Evolutionary conservation across 1,139 yeast genomes (phyloP), one percentile per base, ranked within the genome.

Genomic region (Yamadazyma epiphylla): DNA sequence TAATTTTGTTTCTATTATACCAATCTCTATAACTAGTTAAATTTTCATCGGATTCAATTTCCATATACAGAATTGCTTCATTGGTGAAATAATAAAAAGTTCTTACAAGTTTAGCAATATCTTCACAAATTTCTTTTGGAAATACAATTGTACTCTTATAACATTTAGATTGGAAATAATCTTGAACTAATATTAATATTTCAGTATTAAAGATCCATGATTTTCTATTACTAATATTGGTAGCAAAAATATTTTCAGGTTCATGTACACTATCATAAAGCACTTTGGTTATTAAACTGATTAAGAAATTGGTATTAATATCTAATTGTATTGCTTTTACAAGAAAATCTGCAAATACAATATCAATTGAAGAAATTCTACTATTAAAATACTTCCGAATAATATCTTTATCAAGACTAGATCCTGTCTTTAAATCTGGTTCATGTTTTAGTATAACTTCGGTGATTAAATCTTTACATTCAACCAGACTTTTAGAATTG

Each of bases 241-340:
- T 13, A 5, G n/a, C 11, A 12, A 8, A 24, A 8, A 25, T 4
- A 37, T 62, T 58, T 10, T 49, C 38, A 25, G 58, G 49, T 42
- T 76, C 81, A 35, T 67, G 63, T 12, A 56, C 59, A 3, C 72
- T 71, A 19, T 64, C 53, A 30, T 71, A 58, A 22, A 69, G 53
- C 2, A 70, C 49, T 7, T 49, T 52, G 5, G 67, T 57, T 10
- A 72, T 43, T 15, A 70, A 46, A 4, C 58, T 49, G 5, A 63
- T 37, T 4, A 62, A 33, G 2, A 39, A 28, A 22, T 60, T 53
- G 3, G 53, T 37, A 1, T 62, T 46, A 9, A 53, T 36, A 20
- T 55, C 47, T 19, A 28, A 14, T 15, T 55, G 58, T 13, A 72
- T 43, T 2, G 37, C 28, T 24, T 24, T 27, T 4, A 28, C 29